Base-by-base conservation (phyloP, 2,329 filamentous ascomycete species). In the Arthrobotrys pseudoclavata region DNA sequence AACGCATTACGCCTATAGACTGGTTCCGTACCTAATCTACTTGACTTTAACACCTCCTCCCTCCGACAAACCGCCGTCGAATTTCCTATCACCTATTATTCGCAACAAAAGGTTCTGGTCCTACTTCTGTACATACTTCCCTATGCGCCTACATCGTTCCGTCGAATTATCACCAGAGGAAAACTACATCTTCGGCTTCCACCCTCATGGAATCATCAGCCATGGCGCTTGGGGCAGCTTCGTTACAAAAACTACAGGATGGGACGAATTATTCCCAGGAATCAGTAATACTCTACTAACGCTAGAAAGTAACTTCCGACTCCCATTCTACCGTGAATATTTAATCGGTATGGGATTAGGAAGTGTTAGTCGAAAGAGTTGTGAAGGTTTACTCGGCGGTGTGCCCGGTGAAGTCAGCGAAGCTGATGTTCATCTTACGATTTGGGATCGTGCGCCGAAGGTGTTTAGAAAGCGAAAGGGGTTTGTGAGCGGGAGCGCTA, bases 131-230 rank as follows among this genome's bases (percentile, higher is more conserved):
- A 92, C 90, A 15, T 99, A 98, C 85, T 99, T 96, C 82, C 96
- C 96, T 3, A 93, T 94, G 57, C 89, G 88, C 70, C 87, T 99
- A 45, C 94, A 98, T 85, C 93, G 96, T 80, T 96, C 93, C 3
- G 88, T 91, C 80, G 87, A 91, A 70, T 88, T 99, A 5, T 88
- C 92, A 22, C 88, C 93, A 0, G 93, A 91, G 0, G 88, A 94
- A 79, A 97, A 97, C 84, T 99, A 98, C 85, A 94, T 99, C 79
- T 94, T 99, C 81, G 95, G 95, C 52, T 98, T 98, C 84, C 96
- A 98, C 82, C 96, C 96, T 0, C 96, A 99, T 83, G 95, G 96
- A 24, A 98, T 99, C 84, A 97, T 99, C 82, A 68, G 61, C 48
- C 74, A 78, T 40, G 74, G 74, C 47, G 74, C 74, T 9, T 78